A percentile compares a stretch with the other conserved stretches of the same genome.
phyloP scores from a whole-genome alignment of 1,284 basidiomycete genomes.

The Sphagnurus paluster region DNA sequence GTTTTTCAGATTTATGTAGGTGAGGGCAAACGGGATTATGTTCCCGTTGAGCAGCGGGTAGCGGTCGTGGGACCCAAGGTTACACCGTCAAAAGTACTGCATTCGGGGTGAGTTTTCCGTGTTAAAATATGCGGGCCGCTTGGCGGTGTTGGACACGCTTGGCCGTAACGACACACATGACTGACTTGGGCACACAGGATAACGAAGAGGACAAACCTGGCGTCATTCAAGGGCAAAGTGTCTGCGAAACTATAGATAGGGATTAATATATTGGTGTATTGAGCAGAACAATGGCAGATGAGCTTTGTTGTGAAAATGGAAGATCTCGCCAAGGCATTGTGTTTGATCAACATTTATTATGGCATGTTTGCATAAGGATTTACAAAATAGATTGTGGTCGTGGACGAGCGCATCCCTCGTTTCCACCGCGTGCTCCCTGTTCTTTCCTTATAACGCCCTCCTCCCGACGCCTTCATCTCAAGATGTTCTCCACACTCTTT shows the following conservation, averaged over 20 bases:
- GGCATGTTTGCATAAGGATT: slow-evolving; percentile 11
- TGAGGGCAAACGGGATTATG: slow-evolving; percentile 68
- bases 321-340: too few relatives aligned
- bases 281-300: not conserved
- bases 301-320: too few relatives aligned
- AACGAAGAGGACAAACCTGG: slow-evolving; percentile 74
- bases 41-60: slow-evolving; percentile 60
- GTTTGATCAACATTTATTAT: slow-evolving; percentile 12
- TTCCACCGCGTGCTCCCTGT: slow-evolving; percentile 27
- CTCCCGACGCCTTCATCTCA: slow-evolving; percentile 26
- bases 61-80: slow-evolving; percentile 44
- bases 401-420: slow-evolving; percentile 19
- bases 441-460: slow-evolving; percentile 30
- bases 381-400: not conserved
- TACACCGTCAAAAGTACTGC: slow-evolving; percentile 65
- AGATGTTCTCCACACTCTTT: slow-evolving; percentile 80
- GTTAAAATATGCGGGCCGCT: too few relatives aligned
- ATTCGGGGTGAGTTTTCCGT: slow-evolving; percentile 67
- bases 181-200: slow-evolving; percentile 47
- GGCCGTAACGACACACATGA: slow-evolving; percentile 33
- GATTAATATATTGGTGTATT: slow-evolving; percentile 6
- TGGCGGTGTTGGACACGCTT: slow-evolving; percentile 26
- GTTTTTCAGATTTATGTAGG: slow-evolving; percentile 71
- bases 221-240: slow-evolving; percentile 65
- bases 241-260: slow-evolving; percentile 44